Evolutionary conservation across 176 grass and related monocot species (phyloP).

Genomic region (Pontederia paniculata): DNA sequence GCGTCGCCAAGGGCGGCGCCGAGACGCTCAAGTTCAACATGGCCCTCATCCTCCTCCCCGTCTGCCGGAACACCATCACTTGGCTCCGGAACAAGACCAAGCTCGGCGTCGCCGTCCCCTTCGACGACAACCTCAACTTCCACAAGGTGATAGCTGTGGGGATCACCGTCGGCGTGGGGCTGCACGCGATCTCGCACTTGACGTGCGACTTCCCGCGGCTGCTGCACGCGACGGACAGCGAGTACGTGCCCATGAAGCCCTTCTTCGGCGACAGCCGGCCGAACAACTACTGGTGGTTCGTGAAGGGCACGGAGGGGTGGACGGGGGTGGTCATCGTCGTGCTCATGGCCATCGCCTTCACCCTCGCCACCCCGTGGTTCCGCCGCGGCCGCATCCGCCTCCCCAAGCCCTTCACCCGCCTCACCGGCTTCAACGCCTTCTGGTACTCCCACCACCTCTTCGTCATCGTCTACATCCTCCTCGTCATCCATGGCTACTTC

Average conservation of each 20-base stretch:
- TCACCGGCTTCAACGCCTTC: constrained; percentile 90
- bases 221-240: constrained; percentile 47
- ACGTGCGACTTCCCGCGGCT: constrained; percentile 84
- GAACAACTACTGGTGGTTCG: constrained; percentile 92
- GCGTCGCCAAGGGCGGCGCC: constrained; percentile 87
- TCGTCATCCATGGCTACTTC: constrained; percentile 54
- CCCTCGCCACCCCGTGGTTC: constrained; percentile 84
- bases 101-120: constrained; percentile 55
- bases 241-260: constrained; percentile 60
- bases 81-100: constrained; percentile 84
- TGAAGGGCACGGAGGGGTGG: constrained; percentile 88
- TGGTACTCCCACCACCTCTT: constrained; percentile 96
- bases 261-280: constrained; percentile 65
- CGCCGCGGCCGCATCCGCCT: constrained; percentile 58
- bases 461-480: constrained; percentile 62
- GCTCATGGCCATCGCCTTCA: constrained; percentile 69
- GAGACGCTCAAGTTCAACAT: constrained; percentile 99
- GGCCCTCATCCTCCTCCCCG: constrained; percentile 84
- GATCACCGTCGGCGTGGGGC: constrained; percentile 49
- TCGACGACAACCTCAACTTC: constrained; percentile 90
- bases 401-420: constrained; percentile 59
- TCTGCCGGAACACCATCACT: constrained; percentile 97
- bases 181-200: constrained; percentile 69
- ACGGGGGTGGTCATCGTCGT: constrained; percentile 68
- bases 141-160: constrained; percentile 88